Evolutionary conservation across 1,139 yeast genomes (phyloP), one percentile per base, ranked within the genome.

Genomic region (Blastobotrys capitulatus): DNA sequence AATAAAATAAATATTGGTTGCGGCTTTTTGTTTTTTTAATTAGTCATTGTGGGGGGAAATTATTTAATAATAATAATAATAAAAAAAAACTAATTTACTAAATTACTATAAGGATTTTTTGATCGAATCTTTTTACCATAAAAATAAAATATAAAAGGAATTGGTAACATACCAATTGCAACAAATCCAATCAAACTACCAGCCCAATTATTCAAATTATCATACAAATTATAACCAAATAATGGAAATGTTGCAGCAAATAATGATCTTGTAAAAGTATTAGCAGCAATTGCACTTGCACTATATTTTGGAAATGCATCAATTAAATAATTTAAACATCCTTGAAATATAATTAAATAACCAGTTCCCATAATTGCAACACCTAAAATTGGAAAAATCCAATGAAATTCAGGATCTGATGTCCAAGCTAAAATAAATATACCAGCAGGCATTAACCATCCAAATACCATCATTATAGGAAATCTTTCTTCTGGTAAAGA

Each of bases 261-360:
- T 2, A 78, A 59, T 50, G 86, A 82, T 61, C 96, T 75, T 49
- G 82, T 69, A 54, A 86, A 76, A 31, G 86, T 80, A 63, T 83
- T 86, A 12, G 90, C 89, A 6, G 94, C 95, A 65, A 86, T 74
- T 0, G 89, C 94, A 10, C 89, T 80, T 0, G 96, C 95, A 10
- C 89, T 81, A 54, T 75, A 80, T 25, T 71, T 68, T 29, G 78
- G 71, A 62, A 82, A 84, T 0, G 84, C 78, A 63, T 81, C 83
- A 8, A 81, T 80, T 40, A 83, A 71, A 59, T 84, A 85, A 51
- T 78, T 75, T 52, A 85, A 65, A 59, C 77, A 67, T 61, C 80
- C 73, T 67, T 79, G 70, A 75, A 77, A 73, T 60, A 82, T 73
- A 59, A 78, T 71, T 54, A 83, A 77, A 57, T 80, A 73, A 1